Conservation (phyloP, 176 grass and related monocot species). For the Cenchrus purpureus region DNA sequence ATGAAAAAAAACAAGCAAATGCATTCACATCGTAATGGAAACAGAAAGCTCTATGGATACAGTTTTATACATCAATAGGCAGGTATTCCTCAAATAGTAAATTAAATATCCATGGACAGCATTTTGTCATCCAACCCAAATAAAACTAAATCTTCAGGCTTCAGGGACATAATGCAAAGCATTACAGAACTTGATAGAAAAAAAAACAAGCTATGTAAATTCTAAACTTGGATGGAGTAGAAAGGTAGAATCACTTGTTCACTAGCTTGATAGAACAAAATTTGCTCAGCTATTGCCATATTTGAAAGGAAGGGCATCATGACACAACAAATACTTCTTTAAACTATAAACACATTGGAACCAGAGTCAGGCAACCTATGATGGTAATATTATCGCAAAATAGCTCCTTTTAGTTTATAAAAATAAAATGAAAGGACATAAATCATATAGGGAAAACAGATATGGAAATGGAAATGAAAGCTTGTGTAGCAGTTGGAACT, state of each 20-base stretch:
- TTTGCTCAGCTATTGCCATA: neutral
- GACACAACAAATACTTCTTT: neutral
- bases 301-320: neutral
- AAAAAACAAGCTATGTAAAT: neutral
- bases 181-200: neutral
- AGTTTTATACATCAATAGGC: neutral
- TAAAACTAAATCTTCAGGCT: neutral
- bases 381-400: neutral
- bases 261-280: neutral
- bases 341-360: neutral
- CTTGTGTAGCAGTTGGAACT: neutral
- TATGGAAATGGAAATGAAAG: neutral
- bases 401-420: neutral
- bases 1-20: conserved; percentile 17
- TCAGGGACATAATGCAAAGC: neutral
- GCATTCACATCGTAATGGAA: neutral
- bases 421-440: neutral
- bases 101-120: neutral
- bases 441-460: neutral
- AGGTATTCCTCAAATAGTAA: no score
- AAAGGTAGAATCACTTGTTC: neutral
- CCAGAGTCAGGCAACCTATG: neutral
- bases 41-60: conserved; percentile 6
- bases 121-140: neutral
- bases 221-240: neutral